Conservation (phyloP, 768 basidiomycete genomes). For the Leucocoprinus birnbaumii region DNA sequence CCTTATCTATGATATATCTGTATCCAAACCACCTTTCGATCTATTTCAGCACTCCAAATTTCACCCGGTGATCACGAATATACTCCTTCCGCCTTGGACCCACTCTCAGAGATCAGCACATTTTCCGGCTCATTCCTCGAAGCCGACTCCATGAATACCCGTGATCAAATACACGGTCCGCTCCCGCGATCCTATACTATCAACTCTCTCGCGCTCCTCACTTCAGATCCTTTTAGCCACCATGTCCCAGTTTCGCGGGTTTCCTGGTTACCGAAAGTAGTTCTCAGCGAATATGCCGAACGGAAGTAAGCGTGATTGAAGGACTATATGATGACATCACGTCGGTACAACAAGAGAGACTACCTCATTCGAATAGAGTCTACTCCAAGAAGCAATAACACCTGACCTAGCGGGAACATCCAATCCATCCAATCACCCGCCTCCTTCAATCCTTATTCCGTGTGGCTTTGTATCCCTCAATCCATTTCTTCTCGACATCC, state of each 20-base stretch:
- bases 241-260: neutral
- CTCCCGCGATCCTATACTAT: neutral
- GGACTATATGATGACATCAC: neutral
- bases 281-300: no score
- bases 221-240: neutral
- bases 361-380: neutral
- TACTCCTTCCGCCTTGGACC: constrained; percentile 3
- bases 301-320: no score
- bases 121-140: neutral
- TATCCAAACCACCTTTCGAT: neutral
- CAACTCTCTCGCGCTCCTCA: neutral
- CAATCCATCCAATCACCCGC: neutral
- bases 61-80: neutral
- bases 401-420: neutral
- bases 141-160: neutral
- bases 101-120: neutral
- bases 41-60: neutral
- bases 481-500: constrained; percentile 76
- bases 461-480: constrained; percentile 77
- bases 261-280: neutral
- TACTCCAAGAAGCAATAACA: neutral
- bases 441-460: constrained; percentile 24
- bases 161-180: constrained; percentile 1
- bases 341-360: constrained; percentile 6
- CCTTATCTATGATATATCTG: constrained; percentile 1